Evolutionary conservation across 257 asterid genomes (phyloP).

Genomic region (Rauvolfia tetraphylla): DNA sequence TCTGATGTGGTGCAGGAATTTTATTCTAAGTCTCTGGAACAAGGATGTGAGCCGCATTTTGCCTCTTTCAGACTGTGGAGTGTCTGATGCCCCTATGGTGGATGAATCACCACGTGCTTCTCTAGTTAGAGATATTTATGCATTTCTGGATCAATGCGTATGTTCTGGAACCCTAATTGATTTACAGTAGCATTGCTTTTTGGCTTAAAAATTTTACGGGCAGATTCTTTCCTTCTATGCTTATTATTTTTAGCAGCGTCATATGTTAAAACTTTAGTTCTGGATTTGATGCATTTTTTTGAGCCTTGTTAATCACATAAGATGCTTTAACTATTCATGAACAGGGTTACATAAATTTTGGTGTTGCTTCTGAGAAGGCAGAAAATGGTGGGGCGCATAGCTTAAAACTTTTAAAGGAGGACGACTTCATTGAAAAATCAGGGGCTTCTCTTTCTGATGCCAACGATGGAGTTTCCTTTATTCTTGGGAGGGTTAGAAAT

Average conservation of each 20-base stretch:
- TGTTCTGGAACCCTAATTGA: constrained; percentile 34
- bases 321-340: constrained; percentile 16
- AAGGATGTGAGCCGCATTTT: constrained; percentile 85
- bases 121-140: constrained; percentile 64
- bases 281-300: constrained; percentile 5
- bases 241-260: constrained; percentile 9
- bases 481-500: constrained; percentile 52
- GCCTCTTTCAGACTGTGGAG: constrained; percentile 75
- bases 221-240: constrained; percentile 11
- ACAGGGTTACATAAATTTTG: constrained; percentile 95
- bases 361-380: constrained; percentile 65
- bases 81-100: constrained; percentile 45
- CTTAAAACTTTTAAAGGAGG: constrained; percentile 53
- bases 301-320: constrained; percentile 14
- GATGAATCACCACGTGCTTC: constrained; percentile 62
- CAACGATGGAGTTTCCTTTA: constrained; percentile 64
- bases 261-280: not conserved
- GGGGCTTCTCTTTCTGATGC: constrained; percentile 50
- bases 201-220: constrained; percentile 17
- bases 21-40: constrained; percentile 83
- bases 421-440: constrained; percentile 42
- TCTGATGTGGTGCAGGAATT: constrained; percentile 61
- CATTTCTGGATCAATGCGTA: constrained; percentile 89
- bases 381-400: constrained; percentile 48
- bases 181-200: constrained; percentile 5